Evolutionary conservation across 2,329 filamentous ascomycete genomes (phyloP).

Genomic region (Penicillium hesseltinei): DNA sequence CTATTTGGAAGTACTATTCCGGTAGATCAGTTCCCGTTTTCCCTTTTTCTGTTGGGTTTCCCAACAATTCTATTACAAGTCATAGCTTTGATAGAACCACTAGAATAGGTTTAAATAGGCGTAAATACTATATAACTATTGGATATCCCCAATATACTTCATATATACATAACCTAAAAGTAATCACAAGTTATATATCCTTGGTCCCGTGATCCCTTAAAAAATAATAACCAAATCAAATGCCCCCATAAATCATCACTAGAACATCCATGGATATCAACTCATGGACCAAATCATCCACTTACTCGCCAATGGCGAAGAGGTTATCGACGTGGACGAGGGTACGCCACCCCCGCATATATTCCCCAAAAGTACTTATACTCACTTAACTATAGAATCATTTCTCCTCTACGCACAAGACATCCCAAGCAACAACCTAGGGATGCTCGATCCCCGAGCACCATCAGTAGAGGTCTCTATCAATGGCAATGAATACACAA

Average conservation of each 20-base stretch:
- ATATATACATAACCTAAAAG: too few relatives aligned
- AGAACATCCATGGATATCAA: neutral
- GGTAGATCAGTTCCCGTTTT: constrained; percentile 20
- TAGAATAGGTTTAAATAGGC: neutral
- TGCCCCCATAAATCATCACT: neutral
- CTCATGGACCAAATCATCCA: constrained; percentile 22
- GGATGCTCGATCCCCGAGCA: constrained; percentile 76
- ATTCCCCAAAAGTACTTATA: neutral
- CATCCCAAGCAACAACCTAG: constrained; percentile 73
- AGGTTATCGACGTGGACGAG: constrained; percentile 60
- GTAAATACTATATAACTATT: neutral
- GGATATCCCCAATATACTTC: neutral
- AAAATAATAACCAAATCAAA: neutral
- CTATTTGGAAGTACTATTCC: neutral
- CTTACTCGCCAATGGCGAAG: constrained; percentile 45
- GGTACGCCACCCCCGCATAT: constrained; percentile 41
- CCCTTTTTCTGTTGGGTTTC: constrained; percentile 31
- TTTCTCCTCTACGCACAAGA: constrained; percentile 80
- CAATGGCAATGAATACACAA: constrained; percentile 66
- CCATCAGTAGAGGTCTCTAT: constrained; percentile 65
- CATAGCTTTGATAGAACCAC: neutral
- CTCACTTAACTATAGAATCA: constrained; percentile 60
- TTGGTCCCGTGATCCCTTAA: constrained; percentile 18
- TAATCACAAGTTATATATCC: neutral
- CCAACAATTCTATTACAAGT: constrained; percentile 19